These are phyloP conservation scores for Globisporangium canariense DNA, from an alignment of 352 stramenopile species.

Conservation along the genomic window DNA sequence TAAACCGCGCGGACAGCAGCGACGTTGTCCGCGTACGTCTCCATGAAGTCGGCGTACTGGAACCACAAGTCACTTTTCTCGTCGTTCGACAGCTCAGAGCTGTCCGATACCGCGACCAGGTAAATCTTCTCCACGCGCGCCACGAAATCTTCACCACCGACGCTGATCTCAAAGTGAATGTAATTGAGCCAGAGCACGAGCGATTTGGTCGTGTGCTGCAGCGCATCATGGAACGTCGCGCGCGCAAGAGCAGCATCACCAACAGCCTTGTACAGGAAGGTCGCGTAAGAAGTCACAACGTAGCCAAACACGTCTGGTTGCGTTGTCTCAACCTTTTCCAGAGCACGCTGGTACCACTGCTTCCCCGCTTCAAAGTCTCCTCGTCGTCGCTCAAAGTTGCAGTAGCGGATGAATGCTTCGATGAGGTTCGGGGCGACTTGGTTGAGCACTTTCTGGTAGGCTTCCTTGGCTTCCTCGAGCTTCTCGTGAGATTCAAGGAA, in stretches of 20 bases:
- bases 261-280: constrained; percentile 49
- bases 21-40: constrained; percentile 43
- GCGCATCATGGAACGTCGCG: constrained; percentile 37
- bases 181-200: constrained; percentile 65
- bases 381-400: constrained; percentile 70
- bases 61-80: constrained; percentile 84
- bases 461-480: constrained; percentile 40
- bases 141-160: constrained; percentile 29
- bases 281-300: constrained; percentile 54
- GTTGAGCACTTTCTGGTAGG: constrained; percentile 54
- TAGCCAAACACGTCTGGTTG: constrained; percentile 48
- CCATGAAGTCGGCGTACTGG: constrained; percentile 74
- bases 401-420: constrained; percentile 60
- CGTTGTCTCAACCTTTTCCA: constrained; percentile 34
- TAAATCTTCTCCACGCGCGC: constrained; percentile 42
- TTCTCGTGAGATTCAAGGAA: constrained; percentile 68
- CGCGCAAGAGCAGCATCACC: constrained; percentile 38
- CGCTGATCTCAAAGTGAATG: constrained; percentile 65
- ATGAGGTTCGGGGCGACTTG: constrained; percentile 56
- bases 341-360: constrained; percentile 47
- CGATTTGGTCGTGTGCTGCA: constrained; percentile 40
- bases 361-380: constrained; percentile 48
- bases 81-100: constrained; percentile 45
- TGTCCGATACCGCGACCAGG: constrained; percentile 46
- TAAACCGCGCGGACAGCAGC: constrained; percentile 48